These are phyloP conservation scores for Bryoglossum gracile DNA, from an alignment of 495 filamentous ascomycete species.

Conservation along the genomic window DNA sequence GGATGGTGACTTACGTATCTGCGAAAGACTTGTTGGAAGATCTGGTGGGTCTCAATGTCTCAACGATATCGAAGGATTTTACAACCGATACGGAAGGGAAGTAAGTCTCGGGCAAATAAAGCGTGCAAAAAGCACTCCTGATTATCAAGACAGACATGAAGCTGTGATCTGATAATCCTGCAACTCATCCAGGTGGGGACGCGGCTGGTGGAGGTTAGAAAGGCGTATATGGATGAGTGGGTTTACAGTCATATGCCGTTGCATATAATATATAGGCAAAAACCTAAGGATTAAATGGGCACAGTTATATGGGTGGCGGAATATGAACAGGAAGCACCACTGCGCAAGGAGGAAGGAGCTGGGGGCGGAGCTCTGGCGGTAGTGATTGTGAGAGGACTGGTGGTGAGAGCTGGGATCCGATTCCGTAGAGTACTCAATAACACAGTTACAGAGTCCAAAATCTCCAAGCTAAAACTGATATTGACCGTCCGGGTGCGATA, in stretches of 20 bases:
- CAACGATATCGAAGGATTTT: too few relatives aligned
- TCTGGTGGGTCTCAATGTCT: too few relatives aligned
- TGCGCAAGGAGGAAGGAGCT: not conserved
- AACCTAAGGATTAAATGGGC: slow-evolving; percentile 13
- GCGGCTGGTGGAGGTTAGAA: slow-evolving; percentile 39
- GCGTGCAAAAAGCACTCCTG: too few relatives aligned
- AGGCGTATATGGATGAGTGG: slow-evolving; percentile 37
- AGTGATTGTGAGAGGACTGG: not conserved
- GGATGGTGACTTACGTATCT: too few relatives aligned
- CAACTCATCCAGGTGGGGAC: slow-evolving; percentile 42
- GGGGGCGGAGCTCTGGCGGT: not conserved
- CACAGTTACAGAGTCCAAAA: slow-evolving; percentile 94
- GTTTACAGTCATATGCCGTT: slow-evolving; percentile 41
- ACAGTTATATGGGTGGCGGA: not conserved
- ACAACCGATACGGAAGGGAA: too few relatives aligned
- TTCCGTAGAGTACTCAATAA: slow-evolving; percentile 46
- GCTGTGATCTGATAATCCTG: too few relatives aligned
- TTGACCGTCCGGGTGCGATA: slow-evolving; percentile 53
- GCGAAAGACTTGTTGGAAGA: too few relatives aligned
- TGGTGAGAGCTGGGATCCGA: not conserved
- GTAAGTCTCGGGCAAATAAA: too few relatives aligned
- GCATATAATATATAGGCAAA: slow-evolving; percentile 43
- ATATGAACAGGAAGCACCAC: too few relatives aligned
- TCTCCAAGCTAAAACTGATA: slow-evolving; percentile 85
- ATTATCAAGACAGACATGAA: too few relatives aligned